Evolutionary conservation across 495 filamentous ascomycete species (phyloP), one percentile per base, ranked within the genome.

Genomic region (Sabuloglossum arenarium): DNA sequence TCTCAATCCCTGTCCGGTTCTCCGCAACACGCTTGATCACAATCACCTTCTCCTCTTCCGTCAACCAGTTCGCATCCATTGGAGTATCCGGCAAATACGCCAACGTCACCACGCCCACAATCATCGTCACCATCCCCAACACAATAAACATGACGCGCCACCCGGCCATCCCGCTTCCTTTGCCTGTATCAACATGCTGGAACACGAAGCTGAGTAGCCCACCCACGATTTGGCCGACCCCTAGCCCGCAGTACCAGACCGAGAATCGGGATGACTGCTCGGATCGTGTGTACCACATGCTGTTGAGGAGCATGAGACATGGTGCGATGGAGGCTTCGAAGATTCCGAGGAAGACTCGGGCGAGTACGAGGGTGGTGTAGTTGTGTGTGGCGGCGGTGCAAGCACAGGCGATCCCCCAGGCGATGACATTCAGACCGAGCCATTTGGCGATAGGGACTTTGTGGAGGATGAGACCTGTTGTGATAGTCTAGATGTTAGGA

Each of bases 91-190:
- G 75, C 8, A 82, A 66, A 29, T 70, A 63, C 61, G 71, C 68
- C 6, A 74, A 72, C 1, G 78, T 67, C n/a, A 75, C 63, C 0
- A 77, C 61, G 0, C 70, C 72, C 6, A 72, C 74, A 11, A 71
- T 25, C 11, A 83, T 61, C 5, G 79, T 85, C 24, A 81, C 60
- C 16, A 73, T 56, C 3, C 80, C 81, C 31, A 81, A 71, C 23
- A 75, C 70, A 39, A 83, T 64, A 59, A 81, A 82, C 78, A 82
- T 82, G 59, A 76, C 73, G 6, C 70, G 66, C 81, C 80, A 84
- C 11, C 79, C 76, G 3, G 68, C 63, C 19, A 84, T 68, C 3
- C 59, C 24, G 12, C 63, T 56, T 43, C 23, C 42, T 46, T n/a
- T n/a, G n/a, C 21, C 21, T 23, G 42, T 6, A 25, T 63, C 59